These are phyloP conservation scores for Kazachstania psychrophila DNA, from an alignment of 805 yeast genomes.

Conservation along the genomic window DNA sequence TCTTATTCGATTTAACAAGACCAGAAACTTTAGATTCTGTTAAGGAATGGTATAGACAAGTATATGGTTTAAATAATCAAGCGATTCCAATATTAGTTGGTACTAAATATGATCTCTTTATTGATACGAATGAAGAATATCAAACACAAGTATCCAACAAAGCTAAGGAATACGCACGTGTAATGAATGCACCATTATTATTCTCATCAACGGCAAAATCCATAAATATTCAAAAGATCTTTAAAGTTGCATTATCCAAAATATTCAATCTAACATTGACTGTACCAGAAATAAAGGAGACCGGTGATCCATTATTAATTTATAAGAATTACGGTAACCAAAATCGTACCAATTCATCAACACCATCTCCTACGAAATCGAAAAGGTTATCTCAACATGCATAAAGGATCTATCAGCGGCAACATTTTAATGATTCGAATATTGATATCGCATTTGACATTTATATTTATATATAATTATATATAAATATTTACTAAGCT, in stretches of 20 bases:
- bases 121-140: slow-evolving; percentile 63
- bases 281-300: slow-evolving; percentile 68
- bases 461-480: too few species aligned
- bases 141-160: slow-evolving; percentile 74
- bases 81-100: slow-evolving; percentile 90
- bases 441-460: too few species aligned
- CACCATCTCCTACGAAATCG: not conserved
- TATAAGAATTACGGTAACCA: slow-evolving; percentile 34
- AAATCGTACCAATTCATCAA: not conserved
- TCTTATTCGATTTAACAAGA: slow-evolving; percentile 81
- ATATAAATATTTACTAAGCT: not conserved
- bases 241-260: slow-evolving; percentile 80
- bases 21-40: slow-evolving; percentile 73
- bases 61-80: slow-evolving; percentile 75
- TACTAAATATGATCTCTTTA: slow-evolving; percentile 81
- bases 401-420: too few species aligned
- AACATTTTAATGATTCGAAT: too few species aligned
- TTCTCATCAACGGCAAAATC: slow-evolving; percentile 89
- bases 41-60: slow-evolving; percentile 89
- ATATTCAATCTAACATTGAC: slow-evolving; percentile 78
- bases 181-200: slow-evolving; percentile 74
- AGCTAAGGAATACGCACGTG: slow-evolving; percentile 73
- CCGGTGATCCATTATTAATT: slow-evolving; percentile 85
- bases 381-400: too few species aligned
- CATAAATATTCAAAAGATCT: slow-evolving; percentile 85